Base-by-base conservation (phyloP, 306 rosid genomes). In the Clitoria ternatea region DNA sequence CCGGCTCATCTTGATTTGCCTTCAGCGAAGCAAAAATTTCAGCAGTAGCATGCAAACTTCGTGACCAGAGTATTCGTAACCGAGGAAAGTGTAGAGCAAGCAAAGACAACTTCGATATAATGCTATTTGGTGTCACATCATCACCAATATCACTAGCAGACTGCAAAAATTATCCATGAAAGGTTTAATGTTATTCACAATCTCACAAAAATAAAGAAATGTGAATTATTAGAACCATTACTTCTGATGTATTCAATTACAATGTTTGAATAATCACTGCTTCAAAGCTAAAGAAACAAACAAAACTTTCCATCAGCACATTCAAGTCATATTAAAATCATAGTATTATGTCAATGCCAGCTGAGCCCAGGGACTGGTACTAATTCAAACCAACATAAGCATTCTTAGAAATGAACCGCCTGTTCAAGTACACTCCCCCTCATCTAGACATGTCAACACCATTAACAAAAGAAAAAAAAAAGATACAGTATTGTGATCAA, bases 1-100 rank as follows among this genome's bases (percentile, higher is more conserved):
- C 97, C 11, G 97, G 98, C 86, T 90, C 96, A 26, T 90, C 98
- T 79, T 94, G 96, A 80, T 94, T 94, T 69, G 97, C 90, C 79
- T 90, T 90, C 37, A 94, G 88, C 8, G 91, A 74, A 61, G 96
- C 81, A 75, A 90, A 94, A 84, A 90, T 94, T 71, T 90, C 96
- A 49, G 98, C 90, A 65, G 97, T 90, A 12, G 97, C 95, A 80
- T 90, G 89, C 80, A 94, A 77, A 77, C 97, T 94, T 35, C 98
- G 90, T 56, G 98, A 89, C 98, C 98, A 94, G 82, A 94, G 80
- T 66, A 94, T 87, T 73, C 98, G 83, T 57, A 94, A 83, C 36
- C 97, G 94, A 32, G 98, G 96, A 66, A 90, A 94, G 78, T 94
- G 97, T 44, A 94, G 82, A 77, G 79, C 90, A 47, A 94, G 97